phyloP scores from a whole-genome alignment of 1,284 basidiomycete species.

The Schizophyllum amplum region DNA sequence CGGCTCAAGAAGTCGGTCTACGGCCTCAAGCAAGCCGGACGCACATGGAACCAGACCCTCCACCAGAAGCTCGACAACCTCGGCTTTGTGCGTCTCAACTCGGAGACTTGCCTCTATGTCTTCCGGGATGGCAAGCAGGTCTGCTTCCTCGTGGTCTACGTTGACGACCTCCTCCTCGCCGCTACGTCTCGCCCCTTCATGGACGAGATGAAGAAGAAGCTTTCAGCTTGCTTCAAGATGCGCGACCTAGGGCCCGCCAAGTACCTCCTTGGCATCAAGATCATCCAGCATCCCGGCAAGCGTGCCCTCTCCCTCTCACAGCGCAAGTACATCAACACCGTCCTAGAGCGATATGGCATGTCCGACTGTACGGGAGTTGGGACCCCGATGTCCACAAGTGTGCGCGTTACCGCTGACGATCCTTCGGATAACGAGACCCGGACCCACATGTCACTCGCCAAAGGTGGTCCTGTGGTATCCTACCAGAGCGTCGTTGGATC shows the following conservation, averaged over 20 bases:
- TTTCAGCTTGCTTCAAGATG: conserved; percentile 20
- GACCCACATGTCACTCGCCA: neutral
- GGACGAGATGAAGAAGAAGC: conserved; percentile 12
- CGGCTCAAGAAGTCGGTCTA: conserved; percentile 14
- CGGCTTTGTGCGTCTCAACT: conserved; percentile 14
- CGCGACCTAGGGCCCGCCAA: conserved; percentile 21
- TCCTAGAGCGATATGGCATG: conserved; percentile 22
- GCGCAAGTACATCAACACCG: conserved; percentile 19
- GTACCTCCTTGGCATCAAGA: conserved; percentile 23
- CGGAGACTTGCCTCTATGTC: conserved; percentile 19
- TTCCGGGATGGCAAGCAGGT: conserved; percentile 8
- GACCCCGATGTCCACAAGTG: conserved; percentile 20
- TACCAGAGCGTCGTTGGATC: conserved; percentile 14
- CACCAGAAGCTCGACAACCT: conserved; percentile 10
- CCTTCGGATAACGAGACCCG: conserved; percentile 5
- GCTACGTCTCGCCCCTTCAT: conserved; percentile 12
- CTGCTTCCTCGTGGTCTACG: conserved; percentile 16
- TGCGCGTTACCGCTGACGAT: conserved; percentile 9
- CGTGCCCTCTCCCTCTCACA: conserved; percentile 22
- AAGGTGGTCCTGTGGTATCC: conserved; percentile 4
- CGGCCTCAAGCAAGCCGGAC: conserved; percentile 18
- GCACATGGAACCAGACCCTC: conserved; percentile 16
- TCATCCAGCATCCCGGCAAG: conserved; percentile 16
- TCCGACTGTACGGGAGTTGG: conserved; percentile 16
- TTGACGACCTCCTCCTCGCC: conserved; percentile 16